Evolutionary conservation across 352 stramenopile genomes (phyloP), one percentile per base, ranked within the genome.

Genomic region (Phytopythium mirpurense): DNA sequence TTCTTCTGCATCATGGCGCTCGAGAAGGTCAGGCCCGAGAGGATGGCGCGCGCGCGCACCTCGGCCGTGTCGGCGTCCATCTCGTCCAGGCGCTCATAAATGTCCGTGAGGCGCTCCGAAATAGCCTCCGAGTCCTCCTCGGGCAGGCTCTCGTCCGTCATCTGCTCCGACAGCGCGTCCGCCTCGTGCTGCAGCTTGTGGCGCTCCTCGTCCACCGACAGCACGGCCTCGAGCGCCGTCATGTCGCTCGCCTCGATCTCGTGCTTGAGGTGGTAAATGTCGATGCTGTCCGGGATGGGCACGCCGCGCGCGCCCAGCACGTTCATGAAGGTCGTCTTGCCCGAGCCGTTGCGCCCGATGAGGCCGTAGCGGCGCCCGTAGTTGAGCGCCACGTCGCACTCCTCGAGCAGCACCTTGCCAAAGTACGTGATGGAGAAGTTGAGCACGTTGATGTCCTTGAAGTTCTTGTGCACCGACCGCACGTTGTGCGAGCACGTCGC

Each of bases 301-400:
- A 99, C 79, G 18, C 93, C 89, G 26, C 96, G 74, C 34, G 94
- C 95, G 27, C 95, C 96, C n/a, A 99, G 64, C 21, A 96, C 92
- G 68, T 98, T 96, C 84, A 99, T 96, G 51, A 99, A 91, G 19
- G 97, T 99, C 9, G 87, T 96, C 63, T 99, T 98, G 60, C 95
- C 95, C 23, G 75, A 97, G 5, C 95, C 95, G 73, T 99, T 99
- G 58, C 91, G 81, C 21, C 97, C 96, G 50, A 99, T 96, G 23
- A 99, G 75, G 19, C 90, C 96, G 65, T 99, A 99, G 6, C 96
- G 91, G 63, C 97, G 96, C 27, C 97, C 97, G 69, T 97, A 98
- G 82, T 99, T 99, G 52, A 99, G 78, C 56, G 96, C 85, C 51
- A 99, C 92, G 51, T 96, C 88, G 47, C 92, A 98, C 63, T 97